Evolutionary conservation across 352 stramenopile genomes (phyloP), one percentile per base, ranked within the genome.

Genomic region (Poterioochromonas sp.): DNA sequence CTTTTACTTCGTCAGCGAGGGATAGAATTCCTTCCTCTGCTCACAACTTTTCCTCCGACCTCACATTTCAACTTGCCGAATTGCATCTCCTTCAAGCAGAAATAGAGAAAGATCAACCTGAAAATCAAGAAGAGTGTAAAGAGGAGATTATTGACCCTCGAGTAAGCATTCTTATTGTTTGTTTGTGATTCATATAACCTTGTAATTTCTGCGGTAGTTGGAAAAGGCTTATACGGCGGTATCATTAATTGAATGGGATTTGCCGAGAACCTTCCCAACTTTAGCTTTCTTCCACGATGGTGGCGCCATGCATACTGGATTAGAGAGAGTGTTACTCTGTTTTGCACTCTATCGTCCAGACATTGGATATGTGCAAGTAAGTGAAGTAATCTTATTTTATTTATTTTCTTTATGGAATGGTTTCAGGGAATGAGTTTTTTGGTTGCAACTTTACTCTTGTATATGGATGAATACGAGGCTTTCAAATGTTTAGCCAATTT

Each of bases 231-330:
- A 53, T 22, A 22, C 44, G 15, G 47, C 39, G 29, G 32, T 71
- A 29, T 44, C 35, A n/a, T 32, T 71, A 49, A 71, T 71, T 49
- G 62, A 71, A 32, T 71, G 62, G 62, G 62, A 71, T 29, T 49
- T 71, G 62, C 62, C 62, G 12, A 18, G 62, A 20, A 71, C 62
- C 1, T 71, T 71, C 62, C 62, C 62, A 26, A 71, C 62, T 22
- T 49, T 71, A 29, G 35, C 8, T 43, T 71, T 71, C 35, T 71
- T 71, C 32, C 62, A 71, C 34, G 62, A 71, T 32, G 62, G 62
- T n/a, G 62, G 62, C 11, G 29, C 39, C 1, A 71, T 71, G 62
- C 29, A 40, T 49, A 40, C 12, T 1, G 62, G 29, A 26, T 32
- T 71, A 18, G 62, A 71, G 29, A 8, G 62, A 43, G 39, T 71